phyloP scores from a whole-genome alignment of 2,329 filamentous ascomycete species.

The Aulographum hederae region DNA sequence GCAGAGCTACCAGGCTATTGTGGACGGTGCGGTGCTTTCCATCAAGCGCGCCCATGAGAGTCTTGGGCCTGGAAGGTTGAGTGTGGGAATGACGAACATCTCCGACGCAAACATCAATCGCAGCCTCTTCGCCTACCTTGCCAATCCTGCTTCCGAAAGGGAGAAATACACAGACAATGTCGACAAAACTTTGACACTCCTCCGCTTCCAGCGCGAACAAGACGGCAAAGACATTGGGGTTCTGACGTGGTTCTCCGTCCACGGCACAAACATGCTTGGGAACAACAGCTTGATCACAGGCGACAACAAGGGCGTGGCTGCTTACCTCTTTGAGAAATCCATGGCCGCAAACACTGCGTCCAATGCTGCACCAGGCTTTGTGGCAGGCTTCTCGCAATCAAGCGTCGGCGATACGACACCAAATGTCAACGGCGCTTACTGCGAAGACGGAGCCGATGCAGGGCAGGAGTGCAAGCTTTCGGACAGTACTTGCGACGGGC shows the following conservation, averaged over 20 bases:
- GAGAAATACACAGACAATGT: slow-evolving; percentile 45
- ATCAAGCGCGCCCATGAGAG: slow-evolving; percentile 65
- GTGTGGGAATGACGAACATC: slow-evolving; percentile 50
- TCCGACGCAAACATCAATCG: slow-evolving; percentile 71
- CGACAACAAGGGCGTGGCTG: slow-evolving; percentile 94
- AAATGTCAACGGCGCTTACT: slow-evolving; percentile 74
- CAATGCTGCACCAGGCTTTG: slow-evolving; percentile 46
- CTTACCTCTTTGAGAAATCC: slow-evolving; percentile 63
- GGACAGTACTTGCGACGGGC: slow-evolving; percentile 70
- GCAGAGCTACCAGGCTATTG: slow-evolving; percentile 77
- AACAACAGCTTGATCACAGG: slow-evolving; percentile 85
- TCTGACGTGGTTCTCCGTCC: slow-evolving; percentile 80
- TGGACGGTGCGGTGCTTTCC: slow-evolving; percentile 67
- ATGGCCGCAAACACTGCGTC: slow-evolving; percentile 28
- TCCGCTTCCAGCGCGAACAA: slow-evolving; percentile 57
- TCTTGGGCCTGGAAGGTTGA: slow-evolving; percentile 51
- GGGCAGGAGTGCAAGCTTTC: slow-evolving; percentile 53
- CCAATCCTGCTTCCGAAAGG: slow-evolving; percentile 65
- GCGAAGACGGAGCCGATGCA: slow-evolving; percentile 54
- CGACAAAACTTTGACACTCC: slow-evolving; percentile 63
- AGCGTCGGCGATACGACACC: slow-evolving; percentile 85
- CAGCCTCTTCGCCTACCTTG: slow-evolving; percentile 72
- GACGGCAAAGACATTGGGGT: slow-evolving; percentile 64
- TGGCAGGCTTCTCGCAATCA: slow-evolving; percentile 82
- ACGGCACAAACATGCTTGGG: slow-evolving; percentile 76